Percentiles rank a stretch among this genome's conserved stretches.
Evolutionary conservation across 2,329 filamentous ascomycete genomes (phyloP).

Genomic region (Stachybotrys chartarum): DNA sequence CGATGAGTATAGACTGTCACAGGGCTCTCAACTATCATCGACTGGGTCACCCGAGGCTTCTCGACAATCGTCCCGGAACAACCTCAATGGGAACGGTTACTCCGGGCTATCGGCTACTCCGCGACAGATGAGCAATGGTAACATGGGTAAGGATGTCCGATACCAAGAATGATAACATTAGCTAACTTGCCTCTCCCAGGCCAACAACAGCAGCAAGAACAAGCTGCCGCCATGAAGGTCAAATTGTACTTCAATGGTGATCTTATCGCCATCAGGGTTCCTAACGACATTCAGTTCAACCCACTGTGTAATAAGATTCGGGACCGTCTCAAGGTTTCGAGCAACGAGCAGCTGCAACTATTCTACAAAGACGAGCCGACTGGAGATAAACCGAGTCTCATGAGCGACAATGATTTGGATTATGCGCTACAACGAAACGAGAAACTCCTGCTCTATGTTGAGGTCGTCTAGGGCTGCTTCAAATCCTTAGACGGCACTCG

Average conservation of each 20-base stretch:
- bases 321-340: slow-evolving; percentile 70
- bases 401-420: slow-evolving; percentile 75
- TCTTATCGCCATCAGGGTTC: slow-evolving; percentile 83
- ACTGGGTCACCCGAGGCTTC: slow-evolving; percentile 57
- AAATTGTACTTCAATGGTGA: slow-evolving; percentile 93
- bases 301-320: slow-evolving; percentile 78
- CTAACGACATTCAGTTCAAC: slow-evolving; percentile 68
- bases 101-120: slow-evolving; percentile 45
- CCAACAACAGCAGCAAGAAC: slow-evolving; percentile 12
- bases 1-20: slow-evolving; percentile 72
- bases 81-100: slow-evolving; percentile 51
- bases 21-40: slow-evolving; percentile 60
- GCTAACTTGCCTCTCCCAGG: neutral
- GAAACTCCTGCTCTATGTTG: slow-evolving; percentile 74
- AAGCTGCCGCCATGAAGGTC: slow-evolving; percentile 66
- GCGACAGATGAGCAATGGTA: slow-evolving; percentile 27
- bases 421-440: slow-evolving; percentile 76
- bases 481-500: slow-evolving; percentile 5
- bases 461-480: slow-evolving; percentile 32
- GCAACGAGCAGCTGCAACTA: slow-evolving; percentile 64
- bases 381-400: slow-evolving; percentile 65
- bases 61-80: slow-evolving; percentile 57
- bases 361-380: slow-evolving; percentile 82
- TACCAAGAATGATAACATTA: neutral
- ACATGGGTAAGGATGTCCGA: slow-evolving; percentile 12